Evolutionary conservation across 306 rosid species (phyloP), one percentile per base, ranked within the genome.

Genomic region (Fragaria ananassa): DNA sequence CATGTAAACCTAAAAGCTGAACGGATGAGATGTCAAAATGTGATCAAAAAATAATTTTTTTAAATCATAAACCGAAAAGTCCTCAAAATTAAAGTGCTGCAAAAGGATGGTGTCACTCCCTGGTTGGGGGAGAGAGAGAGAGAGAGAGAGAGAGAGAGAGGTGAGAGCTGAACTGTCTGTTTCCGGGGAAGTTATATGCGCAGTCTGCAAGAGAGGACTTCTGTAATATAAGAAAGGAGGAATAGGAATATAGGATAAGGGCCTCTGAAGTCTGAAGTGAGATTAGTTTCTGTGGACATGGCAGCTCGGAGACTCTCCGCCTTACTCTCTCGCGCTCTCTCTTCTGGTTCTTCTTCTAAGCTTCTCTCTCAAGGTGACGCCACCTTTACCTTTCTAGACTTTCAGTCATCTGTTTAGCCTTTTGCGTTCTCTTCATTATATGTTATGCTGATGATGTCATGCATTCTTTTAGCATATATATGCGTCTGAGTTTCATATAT

Each of bases 301-400:
- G 96, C 98, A 37, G 84, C 89, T 84, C 86, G 95, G 49, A 81
- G 91, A 41, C 73, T 94, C 76, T 85, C 88, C 37, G 78, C 82
- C 45, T 61, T 90, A 25, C 81, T 91, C 46, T 83, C 87, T 85
- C 93, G 91, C 50, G 81, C 93, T 71, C 79, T 85, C 2, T 84
- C 77, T 83, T 9, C 78, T 63, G 88, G 85, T 21, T 71, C 87
- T 80, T 0, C 82, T 85, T 83, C 93, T 82, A 79, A 78, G 84
- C 87, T 86, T 81, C 89, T 51, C 14, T 87, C 91, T 58, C 84
- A 60, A 35, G 97, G 96, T 91, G 76, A 66, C 18, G 23, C 27
- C 69, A 0, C 9, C 72, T 29, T 49, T 35, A 15, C 37, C 57
- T 49, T 68, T 70, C 6, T 71, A 39, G 7, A 21, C 68, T 76